A percentile compares a stretch with the other conserved stretches of the same genome.
Conservation (phyloP, 805 yeast species). For the Hanseniaspora meyeri region DNA sequence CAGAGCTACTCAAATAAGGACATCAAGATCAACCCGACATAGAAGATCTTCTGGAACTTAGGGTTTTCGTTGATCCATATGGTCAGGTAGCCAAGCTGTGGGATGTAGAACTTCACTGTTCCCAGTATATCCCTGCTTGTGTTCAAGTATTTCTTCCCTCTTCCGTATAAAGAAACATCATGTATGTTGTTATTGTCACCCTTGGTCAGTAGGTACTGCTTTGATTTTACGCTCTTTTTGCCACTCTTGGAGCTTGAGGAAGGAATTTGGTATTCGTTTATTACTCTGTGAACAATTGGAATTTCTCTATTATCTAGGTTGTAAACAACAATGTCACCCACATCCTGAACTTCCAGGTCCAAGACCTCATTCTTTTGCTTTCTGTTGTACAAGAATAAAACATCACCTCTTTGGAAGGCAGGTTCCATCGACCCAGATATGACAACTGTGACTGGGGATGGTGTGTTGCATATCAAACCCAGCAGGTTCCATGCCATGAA, state of each 20-base stretch:
- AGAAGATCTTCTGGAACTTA: constrained; percentile 64
- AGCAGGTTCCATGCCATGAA: constrained; percentile 85
- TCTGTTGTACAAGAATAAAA: constrained; percentile 82
- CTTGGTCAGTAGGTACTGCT: constrained; percentile 74
- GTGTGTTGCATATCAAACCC: constrained; percentile 62
- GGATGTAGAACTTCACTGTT: constrained; percentile 83
- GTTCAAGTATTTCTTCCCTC: constrained; percentile 62
- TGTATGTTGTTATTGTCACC: constrained; percentile 94
- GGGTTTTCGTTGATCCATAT: constrained; percentile 80
- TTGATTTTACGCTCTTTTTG: constrained; percentile 20
- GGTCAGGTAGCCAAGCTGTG: constrained; percentile 80
- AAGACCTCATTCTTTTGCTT: constrained; percentile 26
- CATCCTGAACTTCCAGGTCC: constrained; percentile 33
- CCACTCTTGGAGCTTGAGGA: constrained; percentile 20
- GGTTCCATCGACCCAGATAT: constrained; percentile 99
- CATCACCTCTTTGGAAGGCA: constrained; percentile 96
- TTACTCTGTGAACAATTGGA: constrained; percentile 93
- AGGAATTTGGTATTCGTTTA: constrained; percentile 58
- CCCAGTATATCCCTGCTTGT: constrained; percentile 73
- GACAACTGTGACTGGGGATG: constrained; percentile 92
- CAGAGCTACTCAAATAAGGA: constrained; percentile 39
- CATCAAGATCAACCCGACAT: constrained; percentile 63
- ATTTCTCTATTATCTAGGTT: constrained; percentile 65
- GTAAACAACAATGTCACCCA: constrained; percentile 92
- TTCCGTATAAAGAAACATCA: constrained; percentile 74